phyloP scores from a whole-genome alignment of 2,329 filamentous ascomycete species.

The Alternaria atra region DNA sequence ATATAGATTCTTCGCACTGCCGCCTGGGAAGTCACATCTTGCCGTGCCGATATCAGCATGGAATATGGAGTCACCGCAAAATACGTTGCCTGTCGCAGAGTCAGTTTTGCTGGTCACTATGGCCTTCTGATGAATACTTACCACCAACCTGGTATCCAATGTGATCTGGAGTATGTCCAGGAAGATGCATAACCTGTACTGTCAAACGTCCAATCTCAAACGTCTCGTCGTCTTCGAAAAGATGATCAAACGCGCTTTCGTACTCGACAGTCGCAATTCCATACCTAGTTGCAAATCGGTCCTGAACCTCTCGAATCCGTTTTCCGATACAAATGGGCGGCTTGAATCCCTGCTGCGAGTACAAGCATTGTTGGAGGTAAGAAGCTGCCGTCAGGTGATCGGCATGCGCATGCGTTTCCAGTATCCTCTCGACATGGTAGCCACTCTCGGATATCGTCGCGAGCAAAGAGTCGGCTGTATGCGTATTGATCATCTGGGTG shows the following conservation, averaged over 20 bases:
- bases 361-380: constrained; percentile 61
- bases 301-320: constrained; percentile 63
- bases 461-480: constrained; percentile 63
- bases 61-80: constrained; percentile 50
- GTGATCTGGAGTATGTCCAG: constrained; percentile 69
- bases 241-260: constrained; percentile 59
- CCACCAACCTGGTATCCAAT: constrained; percentile 65
- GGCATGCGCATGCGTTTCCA: constrained; percentile 71
- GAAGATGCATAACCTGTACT: constrained; percentile 63
- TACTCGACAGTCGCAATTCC: constrained; percentile 57
- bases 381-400: constrained; percentile 68
- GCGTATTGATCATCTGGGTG: constrained; percentile 58
- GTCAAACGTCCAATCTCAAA: constrained; percentile 62
- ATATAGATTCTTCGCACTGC: constrained; percentile 39
- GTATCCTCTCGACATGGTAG: constrained; percentile 62
- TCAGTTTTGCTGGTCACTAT: background rate
- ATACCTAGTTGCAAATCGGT: constrained; percentile 61
- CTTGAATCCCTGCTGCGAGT: constrained; percentile 47
- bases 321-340: constrained; percentile 65
- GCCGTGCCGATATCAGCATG: constrained; percentile 47
- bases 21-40: constrained; percentile 49
- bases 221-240: constrained; percentile 63
- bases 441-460: constrained; percentile 53
- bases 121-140: constrained; percentile 2
- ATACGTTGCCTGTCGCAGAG: constrained; percentile 37